Base-by-base conservation (phyloP, 805 yeast genomes). In the Brettanomyces custersianus region DNA sequence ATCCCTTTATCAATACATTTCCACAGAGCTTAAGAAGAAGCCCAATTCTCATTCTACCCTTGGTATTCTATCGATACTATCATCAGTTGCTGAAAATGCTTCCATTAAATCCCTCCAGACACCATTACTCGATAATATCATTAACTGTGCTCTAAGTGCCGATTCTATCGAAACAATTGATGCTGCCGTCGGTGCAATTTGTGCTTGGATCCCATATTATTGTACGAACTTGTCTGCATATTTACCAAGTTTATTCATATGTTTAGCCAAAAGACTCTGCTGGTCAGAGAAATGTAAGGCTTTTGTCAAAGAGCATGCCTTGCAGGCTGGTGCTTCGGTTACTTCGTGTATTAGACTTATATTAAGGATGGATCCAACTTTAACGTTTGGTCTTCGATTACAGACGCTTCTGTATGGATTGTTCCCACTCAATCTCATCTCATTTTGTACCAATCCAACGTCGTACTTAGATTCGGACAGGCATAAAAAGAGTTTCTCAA, bases 391-490 rank as follows among this genome's bases (percentile, higher is more conserved):
- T n/a, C n/a, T n/a, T n/a, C n/a, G n/a, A n/a, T n/a, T n/a, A n/a
- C n/a, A n/a, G n/a, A n/a, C n/a, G n/a, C 52, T 73, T 19, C 47
- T 77, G 1, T 78, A 78, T 43, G 83, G 80, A 0, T 49, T 77
- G 10, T 77, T 65, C 40, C 83, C 84, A 0, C 49, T 63, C 17
- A 70, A 70, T 41, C 54, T 75, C 4, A 45, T 65, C 18, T 43
- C 49, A 5, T 76, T 71, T 45, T 42, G 66, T 15, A 56, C 62
- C 16, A 51, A 55, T 29, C 75, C 82, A 4, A 40, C 49, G 3
- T 49, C 49, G 26, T 74, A 61, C 43, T 58, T 25, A 35, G 44
- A 6, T 27, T 38, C 35, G 40, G 48, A 35, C 31, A 33, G 7
- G 19, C 11, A 22, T 32, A 4, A 5, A 43, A 10, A 5, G 13